These are phyloP conservation scores for Neonectria sp. DNA, from an alignment of 2,329 filamentous ascomycete species.

Conservation along the genomic window DNA sequence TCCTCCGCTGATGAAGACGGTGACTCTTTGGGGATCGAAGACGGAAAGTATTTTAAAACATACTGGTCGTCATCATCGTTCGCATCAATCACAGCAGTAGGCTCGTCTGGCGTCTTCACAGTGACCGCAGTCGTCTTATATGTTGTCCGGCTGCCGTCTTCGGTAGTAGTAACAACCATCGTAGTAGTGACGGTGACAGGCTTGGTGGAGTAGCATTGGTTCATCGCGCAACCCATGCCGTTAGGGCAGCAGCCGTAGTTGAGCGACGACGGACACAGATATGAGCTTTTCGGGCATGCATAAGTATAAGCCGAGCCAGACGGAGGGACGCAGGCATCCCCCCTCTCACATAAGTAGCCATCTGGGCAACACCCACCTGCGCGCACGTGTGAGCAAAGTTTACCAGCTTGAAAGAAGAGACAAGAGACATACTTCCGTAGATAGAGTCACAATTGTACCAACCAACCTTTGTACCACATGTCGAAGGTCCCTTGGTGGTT, in stretches of 20 bases:
- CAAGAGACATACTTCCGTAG: conserved; percentile 48
- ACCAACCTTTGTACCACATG: conserved; percentile 54
- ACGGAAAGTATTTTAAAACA: conserved; percentile 62
- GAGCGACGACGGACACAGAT: conserved; percentile 64
- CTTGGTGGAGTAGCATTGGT: conserved; percentile 64
- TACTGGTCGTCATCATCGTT: conserved; percentile 46
- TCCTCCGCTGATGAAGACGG: conserved; percentile 44
- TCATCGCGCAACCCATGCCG: conserved; percentile 64
- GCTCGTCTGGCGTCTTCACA: conserved; percentile 56
- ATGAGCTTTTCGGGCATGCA: conserved; percentile 62
- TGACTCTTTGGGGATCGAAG: conserved; percentile 58
- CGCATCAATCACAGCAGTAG: conserved; percentile 49
- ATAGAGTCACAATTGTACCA: conserved; percentile 59
- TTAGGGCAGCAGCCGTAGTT: conserved; percentile 68
- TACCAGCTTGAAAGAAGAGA: neutral
- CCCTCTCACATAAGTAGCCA: conserved; percentile 60
- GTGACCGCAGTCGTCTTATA: conserved; percentile 58
- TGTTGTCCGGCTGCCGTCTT: conserved; percentile 56
- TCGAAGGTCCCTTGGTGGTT: conserved; percentile 60
- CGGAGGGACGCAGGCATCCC: conserved; percentile 60
- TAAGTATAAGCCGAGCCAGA: conserved; percentile 57
- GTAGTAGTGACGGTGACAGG: conserved; percentile 62
- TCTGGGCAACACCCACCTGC: conserved; percentile 62
- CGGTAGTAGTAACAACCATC: conserved; percentile 62
- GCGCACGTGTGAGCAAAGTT: conserved; percentile 32